Percentiles rank a stretch among this genome's conserved stretches.
Evolutionary conservation across 371 early-diverging fungal species (phyloP).

Genomic region (Mycotypha africana): DNA sequence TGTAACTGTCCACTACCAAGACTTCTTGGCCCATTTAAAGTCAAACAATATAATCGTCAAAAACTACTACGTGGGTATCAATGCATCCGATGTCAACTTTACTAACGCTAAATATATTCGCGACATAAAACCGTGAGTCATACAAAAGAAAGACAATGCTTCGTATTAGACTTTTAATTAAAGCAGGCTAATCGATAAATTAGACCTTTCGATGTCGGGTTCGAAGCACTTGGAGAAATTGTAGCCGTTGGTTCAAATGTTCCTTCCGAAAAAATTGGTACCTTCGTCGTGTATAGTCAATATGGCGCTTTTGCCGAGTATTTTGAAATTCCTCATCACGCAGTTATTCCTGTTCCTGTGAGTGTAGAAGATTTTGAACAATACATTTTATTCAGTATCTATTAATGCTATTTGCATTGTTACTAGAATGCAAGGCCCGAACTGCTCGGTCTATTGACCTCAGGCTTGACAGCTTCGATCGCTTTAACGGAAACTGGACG

Average conservation of each 20-base stretch:
- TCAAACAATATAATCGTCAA: conserved; percentile 40
- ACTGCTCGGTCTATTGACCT: conserved; percentile 40
- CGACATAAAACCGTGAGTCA: conserved; percentile 45
- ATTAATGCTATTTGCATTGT: neutral
- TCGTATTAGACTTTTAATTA: neutral
- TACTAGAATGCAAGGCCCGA: conserved; percentile 24
- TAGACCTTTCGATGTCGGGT: conserved; percentile 61
- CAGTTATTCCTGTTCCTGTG: conserved; percentile 41
- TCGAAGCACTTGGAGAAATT: conserved; percentile 53
- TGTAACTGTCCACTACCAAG: conserved; percentile 19
- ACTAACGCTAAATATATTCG: conserved; percentile 57
- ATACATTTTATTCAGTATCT: too few species aligned
- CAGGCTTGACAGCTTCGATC: conserved; percentile 53
- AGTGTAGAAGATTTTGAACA: conserved; percentile 1
- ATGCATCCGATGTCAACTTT: conserved; percentile 57
- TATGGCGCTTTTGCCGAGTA: conserved; percentile 58
- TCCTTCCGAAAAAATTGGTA: conserved; percentile 29
- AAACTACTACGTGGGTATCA: conserved; percentile 49
- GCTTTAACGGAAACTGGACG: conserved; percentile 25
- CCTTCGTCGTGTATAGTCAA: conserved; percentile 25
- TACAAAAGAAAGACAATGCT: too few species aligned
- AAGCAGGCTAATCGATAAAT: neutral
- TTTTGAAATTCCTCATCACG: conserved; percentile 18
- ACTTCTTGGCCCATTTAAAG: conserved; percentile 19
- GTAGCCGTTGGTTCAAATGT: conserved; percentile 42